Base-by-base conservation (phyloP, 2,329 filamentous ascomycete genomes). In the Penicillium decumbens region DNA sequence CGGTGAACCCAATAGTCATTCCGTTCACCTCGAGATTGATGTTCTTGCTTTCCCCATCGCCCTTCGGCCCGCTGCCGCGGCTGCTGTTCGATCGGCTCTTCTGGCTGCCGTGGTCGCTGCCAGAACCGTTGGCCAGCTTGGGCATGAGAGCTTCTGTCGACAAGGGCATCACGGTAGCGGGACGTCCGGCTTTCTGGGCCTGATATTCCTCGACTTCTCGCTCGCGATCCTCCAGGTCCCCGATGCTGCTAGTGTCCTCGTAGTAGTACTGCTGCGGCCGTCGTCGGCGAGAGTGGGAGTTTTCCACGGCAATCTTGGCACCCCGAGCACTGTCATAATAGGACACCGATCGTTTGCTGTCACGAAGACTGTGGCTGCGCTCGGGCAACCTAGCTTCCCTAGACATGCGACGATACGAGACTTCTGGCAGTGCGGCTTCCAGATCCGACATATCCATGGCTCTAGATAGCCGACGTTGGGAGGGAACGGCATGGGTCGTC, bases 21-120 rank as follows among this genome's bases (percentile, higher is more conserved):
- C 71, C 71, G 40, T 71, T 67, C 56, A 73, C 65, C 13, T 59
- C 65, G 56, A 73, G 69, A 41, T 65, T 65, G 54, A 73, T 67
- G 43, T 65, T 68, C 45, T 69, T 66, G 40, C 68, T 62, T 10
- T 71, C 53, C 1, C 50, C 70, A 20, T 69, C 67, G 10, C 56
- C 53, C 43, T 66, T 68, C 39, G 65, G 64, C 12, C 64, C 64
- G 48, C 70, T 72, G 25, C 63, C 70, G 24, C 68, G 69, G 56
- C 71, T 73, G 59, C 71, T 71, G 53, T 65, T 66, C 4, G 70
- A 71, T 18, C 67, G 68, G 49, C 65, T 73, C 47, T 72, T 71
- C 44, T 70, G 68, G 45, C 70, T 73, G 24, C 67, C 70, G 38
- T 65, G 69, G 35, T 73, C 71, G 44, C 70, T 72, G 29, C 62